Evolutionary conservation across 2,329 filamentous ascomycete genomes (phyloP), one percentile per base, ranked within the genome.

Genomic region (Claviceps capensis): DNA sequence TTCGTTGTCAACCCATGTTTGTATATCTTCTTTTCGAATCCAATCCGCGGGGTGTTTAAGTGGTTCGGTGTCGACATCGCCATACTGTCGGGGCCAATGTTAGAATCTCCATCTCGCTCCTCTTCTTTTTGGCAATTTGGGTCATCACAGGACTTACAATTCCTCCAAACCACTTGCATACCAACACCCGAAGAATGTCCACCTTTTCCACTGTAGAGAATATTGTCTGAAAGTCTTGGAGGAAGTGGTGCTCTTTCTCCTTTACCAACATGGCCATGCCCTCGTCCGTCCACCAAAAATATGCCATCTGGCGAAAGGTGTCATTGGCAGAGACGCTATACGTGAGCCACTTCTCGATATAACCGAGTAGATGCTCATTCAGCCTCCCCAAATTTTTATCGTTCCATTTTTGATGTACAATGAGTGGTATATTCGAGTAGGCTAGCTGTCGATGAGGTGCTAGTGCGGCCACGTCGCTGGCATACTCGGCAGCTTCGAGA

Each of bases 1-100:
- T 38, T 55, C 47, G 5, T 53, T 42, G 36, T 61, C 58, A 17
- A 51, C 55, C 59, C 59, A 60, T 36, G 22, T 23, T 6, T 53
- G 36, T 23, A 61, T 44, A 49, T 61, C 59, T 22, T 56, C 44
- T 30, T 55, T 40, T 37, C 40, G 46, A 48, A 60, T 55, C 59
- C 59, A 61, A 23, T 52, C 41, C 2, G 52, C 56, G 1, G 59
- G 59, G 43, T 57, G 58, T 9, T 55, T 50, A 4, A 61, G 55
- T 26, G 59, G 59, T 40, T 59, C 58, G 6, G 59, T 61, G 30
- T 61, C 58, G 11, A 60, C 55, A 36, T 61, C 59, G 52, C 53
- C 59, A 36, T 61, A 61, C 59, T 47, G 41, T n/a, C 19, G 23
- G 16, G 6, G 5, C 5, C 3, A 14, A 36, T 44, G 49, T 43